Base-by-base conservation (phyloP, 2,329 filamentous ascomycete genomes). In the Microdochium nivale region DNA sequence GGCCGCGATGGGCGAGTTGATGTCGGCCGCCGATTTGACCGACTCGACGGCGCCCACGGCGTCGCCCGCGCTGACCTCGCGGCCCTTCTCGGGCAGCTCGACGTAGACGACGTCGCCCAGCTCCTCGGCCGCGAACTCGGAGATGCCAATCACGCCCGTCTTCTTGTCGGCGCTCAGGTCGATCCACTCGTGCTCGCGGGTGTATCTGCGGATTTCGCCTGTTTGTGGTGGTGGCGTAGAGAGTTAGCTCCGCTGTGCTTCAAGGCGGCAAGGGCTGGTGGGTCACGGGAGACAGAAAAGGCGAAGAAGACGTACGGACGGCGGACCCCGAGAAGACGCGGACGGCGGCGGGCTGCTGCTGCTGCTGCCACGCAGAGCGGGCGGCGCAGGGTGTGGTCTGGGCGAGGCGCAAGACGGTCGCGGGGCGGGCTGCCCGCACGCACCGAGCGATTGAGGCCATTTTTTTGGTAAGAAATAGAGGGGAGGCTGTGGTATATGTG, bases 101-200 rank as follows among this genome's bases (percentile, higher is more conserved):
- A 97, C 90, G 75, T 88, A 99, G 66, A 99, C 92, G 54, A 97
- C 91, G 68, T 99, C 94, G 60, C 94, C 94, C 56, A 99, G 87
- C 59, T 89, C 86, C 63, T 95, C 82, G 59, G 94, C 88, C 21
- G 94, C 94, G 77, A 95, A 97, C 61, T 86, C 78, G 52, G 90
- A 94, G 69, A 99, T 95, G 55, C 94, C 94, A 60, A 85, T 76
- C 49, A 79, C 81, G 76, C 88, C 91, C 49, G 85, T 86, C 71
- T 88, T 92, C 68, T 86, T 84, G 72, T 95, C 88, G 49, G 82
- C 83, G 52, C 84, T 86, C 54, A 96, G 75, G 71, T 96, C 90
- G 68, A 99, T 84, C 94, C 94, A 99, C 77, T 99, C 94, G 78
- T 99, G 94, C 67, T 96, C 92, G 69, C 91, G 87, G 58, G 94